These are phyloP conservation scores for Persicaria maculosa DNA, from an alignment of 148 eudicot species.

Conservation along the genomic window DNA sequence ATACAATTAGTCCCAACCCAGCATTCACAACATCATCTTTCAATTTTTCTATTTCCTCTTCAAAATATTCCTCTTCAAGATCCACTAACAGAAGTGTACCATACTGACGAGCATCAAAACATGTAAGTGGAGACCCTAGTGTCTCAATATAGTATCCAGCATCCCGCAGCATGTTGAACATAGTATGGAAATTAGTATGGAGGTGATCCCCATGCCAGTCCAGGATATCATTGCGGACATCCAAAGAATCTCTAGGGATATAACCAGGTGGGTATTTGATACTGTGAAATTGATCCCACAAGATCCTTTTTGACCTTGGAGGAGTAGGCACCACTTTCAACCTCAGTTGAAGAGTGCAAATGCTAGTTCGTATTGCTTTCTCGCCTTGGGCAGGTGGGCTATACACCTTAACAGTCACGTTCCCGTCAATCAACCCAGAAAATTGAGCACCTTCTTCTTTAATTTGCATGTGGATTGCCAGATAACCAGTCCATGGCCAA, in stretches of 20 bases:
- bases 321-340: constrained; percentile 85
- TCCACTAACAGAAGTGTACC: constrained; percentile 94
- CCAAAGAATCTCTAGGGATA: constrained; percentile 94
- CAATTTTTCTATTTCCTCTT: constrained; percentile 77
- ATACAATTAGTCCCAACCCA: constrained; percentile 84
- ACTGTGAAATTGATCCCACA: constrained; percentile 98
- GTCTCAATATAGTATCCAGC: constrained; percentile 90
- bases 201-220: constrained; percentile 99
- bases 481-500: constrained; percentile 99
- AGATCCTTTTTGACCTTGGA: constrained; percentile 64
- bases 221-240: constrained; percentile 93
- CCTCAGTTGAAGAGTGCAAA: constrained; percentile 75
- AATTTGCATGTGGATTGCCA: constrained; percentile 94
- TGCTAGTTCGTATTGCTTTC: constrained; percentile 48
- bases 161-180: constrained; percentile 92
- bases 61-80: constrained; percentile 95
- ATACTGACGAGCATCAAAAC: constrained; percentile 90
- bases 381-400: constrained; percentile 88
- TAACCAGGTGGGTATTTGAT: constrained; percentile 98
- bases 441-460: constrained; percentile 93
- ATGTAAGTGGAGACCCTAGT: constrained; percentile 96
- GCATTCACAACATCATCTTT: constrained; percentile 63
- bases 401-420: constrained; percentile 60
- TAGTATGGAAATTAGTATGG: constrained; percentile 88
- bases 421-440: constrained; percentile 83